Evolutionary conservation across 768 basidiomycete genomes (phyloP).

Genomic region (Multifurca ochricompacta): DNA sequence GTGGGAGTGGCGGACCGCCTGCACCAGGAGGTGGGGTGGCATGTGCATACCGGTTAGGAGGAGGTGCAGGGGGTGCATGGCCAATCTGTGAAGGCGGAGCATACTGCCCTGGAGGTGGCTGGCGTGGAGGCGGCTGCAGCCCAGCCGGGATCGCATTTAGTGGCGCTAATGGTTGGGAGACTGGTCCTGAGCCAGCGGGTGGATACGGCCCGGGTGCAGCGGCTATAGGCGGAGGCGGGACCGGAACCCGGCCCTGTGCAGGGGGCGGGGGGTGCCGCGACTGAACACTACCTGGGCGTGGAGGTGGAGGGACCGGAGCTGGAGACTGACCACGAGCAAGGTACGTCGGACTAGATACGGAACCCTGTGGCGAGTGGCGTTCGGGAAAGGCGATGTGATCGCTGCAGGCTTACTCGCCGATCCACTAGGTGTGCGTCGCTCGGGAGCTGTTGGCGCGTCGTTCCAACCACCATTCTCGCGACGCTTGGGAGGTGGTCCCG

Average conservation of each 20-base stretch:
- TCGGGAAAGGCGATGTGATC: conserved; percentile 87
- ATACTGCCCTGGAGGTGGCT: conserved; percentile 33
- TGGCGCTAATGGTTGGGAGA: background rate
- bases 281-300: conserved; percentile 48
- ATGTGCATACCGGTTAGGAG: conserved; percentile 31
- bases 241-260: conserved; percentile 2
- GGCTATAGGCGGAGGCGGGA: conserved; percentile 4
- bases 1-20: conserved; percentile 26
- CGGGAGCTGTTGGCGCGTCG: conserved; percentile 59
- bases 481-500: conserved; percentile 30
- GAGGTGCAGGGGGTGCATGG: conserved; percentile 20
- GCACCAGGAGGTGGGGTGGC: conserved; percentile 38
- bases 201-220: conserved; percentile 7
- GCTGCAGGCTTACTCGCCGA: conserved; percentile 51
- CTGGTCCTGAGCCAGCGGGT: background rate
- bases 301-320: conserved; percentile 44
- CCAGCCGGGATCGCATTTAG: conserved; percentile 10
- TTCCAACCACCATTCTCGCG: conserved; percentile 84
- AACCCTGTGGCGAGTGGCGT: conserved; percentile 34
- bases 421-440: conserved; percentile 46
- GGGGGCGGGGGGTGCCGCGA: conserved; percentile 23
- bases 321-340: conserved; percentile 33
- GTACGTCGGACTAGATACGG: conserved; percentile 19
- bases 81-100: conserved; percentile 28
- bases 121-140: conserved; percentile 22